Percentiles rank a stretch among this genome's conserved stretches.
Conservation (phyloP, 78 protist genomes). For the Speleostelium caveatum region DNA sequence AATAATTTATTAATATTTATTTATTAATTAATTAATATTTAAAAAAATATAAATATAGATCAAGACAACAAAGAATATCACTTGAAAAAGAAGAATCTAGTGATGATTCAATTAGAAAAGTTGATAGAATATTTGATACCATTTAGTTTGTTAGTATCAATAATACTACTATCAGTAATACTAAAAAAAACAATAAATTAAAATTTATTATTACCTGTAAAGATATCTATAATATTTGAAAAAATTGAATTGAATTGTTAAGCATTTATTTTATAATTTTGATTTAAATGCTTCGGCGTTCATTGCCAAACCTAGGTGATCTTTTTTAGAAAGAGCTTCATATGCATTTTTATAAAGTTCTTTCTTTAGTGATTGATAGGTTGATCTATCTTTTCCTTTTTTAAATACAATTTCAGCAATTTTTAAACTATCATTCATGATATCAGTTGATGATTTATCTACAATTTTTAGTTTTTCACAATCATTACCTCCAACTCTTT, state of each 20-base stretch:
- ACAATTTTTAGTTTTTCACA: constrained; percentile 14
- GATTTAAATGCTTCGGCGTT: no score
- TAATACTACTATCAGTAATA: neutral
- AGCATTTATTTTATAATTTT: no score
- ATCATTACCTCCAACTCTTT: constrained; percentile 52
- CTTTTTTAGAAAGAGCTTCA: no score
- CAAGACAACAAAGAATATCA: constrained; percentile 57
- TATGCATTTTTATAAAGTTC: constrained; percentile 51
- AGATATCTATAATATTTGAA: no score
- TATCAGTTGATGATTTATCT: constrained; percentile 11
- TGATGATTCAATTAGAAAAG: constrained; percentile 55
- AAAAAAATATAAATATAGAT: constrained; percentile 33
- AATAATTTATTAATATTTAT: neutral
- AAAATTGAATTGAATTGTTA: no score
- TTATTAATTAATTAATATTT: neutral
- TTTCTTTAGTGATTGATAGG: constrained; percentile 33
- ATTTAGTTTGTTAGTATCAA: neutral
- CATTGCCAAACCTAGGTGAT: no score
- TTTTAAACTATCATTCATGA: constrained; percentile 1
- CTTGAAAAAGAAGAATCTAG: constrained; percentile 65
- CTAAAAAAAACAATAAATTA: no score
- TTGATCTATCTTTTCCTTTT: constrained; percentile 72
- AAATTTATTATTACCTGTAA: no score
- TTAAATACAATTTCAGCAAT: constrained; percentile 6
- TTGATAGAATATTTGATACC: constrained; percentile 62